Base-by-base conservation (phyloP, 2,329 filamentous ascomycete species). In the Alternaria gaisen region DNA sequence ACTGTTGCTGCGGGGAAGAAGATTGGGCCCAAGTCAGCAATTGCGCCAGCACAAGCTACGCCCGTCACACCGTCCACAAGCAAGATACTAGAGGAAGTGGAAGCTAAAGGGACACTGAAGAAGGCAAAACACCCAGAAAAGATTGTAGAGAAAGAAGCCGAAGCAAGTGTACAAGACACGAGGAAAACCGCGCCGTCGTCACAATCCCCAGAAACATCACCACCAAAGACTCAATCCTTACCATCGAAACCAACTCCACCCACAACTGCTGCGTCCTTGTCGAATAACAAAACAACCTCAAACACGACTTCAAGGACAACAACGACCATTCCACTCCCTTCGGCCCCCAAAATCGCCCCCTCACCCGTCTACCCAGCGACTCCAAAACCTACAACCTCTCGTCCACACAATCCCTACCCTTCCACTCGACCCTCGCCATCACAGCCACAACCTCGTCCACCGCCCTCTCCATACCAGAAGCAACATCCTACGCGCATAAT, bases 1-100 rank as follows among this genome's bases (percentile, higher is more conserved):
- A 36, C 32, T n/a, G 43, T 54, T n/a, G 11, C 55, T 3, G 53
- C 9, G 28, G 28, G 58, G 40, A 71, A 65, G 47, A 61, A 65
- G 34, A 58, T 60, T 44, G 58, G 65, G 58, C 60, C 61, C 9
- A 44, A 56, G n/a, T 38, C 53, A 10, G 47, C 50, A 22, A 47
- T 48, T n/a, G 46, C 58, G 30, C 41, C 48, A 28, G 42, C 55
- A 48, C 53, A 59, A 42, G 38, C 47, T 67, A 79, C 69, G 69
- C 76, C 61, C 63, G 77, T 58, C 38, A 65, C 69, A 22, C 68
- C 70, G 2, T 38, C 61, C 9, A 66, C 64, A 26, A 77, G 73
- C 68, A 75, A 71, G 66, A 77, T 77, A 55, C 30, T 77, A 48
- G 65, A 73, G 2, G 53, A 76, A 28, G 74, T 78, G 10, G 68